Evolutionary conservation across 2,329 filamentous ascomycete species (phyloP), one percentile per base, ranked within the genome.

Genomic region (Pseudocercospora vitis): DNA sequence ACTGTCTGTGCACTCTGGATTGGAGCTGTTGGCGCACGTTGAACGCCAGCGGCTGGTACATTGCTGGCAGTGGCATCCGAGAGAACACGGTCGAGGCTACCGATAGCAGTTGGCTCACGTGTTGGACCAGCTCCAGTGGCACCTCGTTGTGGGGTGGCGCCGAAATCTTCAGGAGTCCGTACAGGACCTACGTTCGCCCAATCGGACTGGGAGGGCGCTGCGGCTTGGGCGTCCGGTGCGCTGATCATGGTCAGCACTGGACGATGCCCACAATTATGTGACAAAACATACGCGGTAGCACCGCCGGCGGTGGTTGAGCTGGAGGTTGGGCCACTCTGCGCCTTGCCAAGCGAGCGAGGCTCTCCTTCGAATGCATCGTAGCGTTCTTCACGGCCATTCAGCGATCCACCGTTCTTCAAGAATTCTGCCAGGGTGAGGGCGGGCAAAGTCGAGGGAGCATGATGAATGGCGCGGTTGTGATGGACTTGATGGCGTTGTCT

Each of bases 401-500:
- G 68, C 2, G 71, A 68, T 35, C 82, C 81, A 9, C 82, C 81
- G 48, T 78, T 68, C 53, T 71, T 66, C 70, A 76, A 77, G 66
- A 86, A 89, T 62, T 89, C 84, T 0, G 77, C 74, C 65, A 89
- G 76, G 19, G 75, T 82, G 67, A 88, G 82, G 7, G 80, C 69
- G 0, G 86, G 85, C 0, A 89, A 75, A 3, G 81, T 76, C 0
- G 84, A 83, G 1, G 82, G 78, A 33, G 78, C 76, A 65, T 89
- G 87, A 65, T 87, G 81, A 50, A 85, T 78, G 1, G 85, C 76
- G 8, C 79, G 76, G 44, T 85, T 82, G 62, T 88, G 83, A 65
- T 89, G 86, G 1, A 81, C 79, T 70, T 90, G 86, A 59, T 89
- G 86, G 33, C 89, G 78, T 0, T 85, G 86, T 0, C 86, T 76